Percentiles rank a stretch among this genome's conserved stretches.
These are phyloP conservation scores for Xerocomellus intermedius DNA, from an alignment of 768 basidiomycete species.

Conservation along the genomic window DNA sequence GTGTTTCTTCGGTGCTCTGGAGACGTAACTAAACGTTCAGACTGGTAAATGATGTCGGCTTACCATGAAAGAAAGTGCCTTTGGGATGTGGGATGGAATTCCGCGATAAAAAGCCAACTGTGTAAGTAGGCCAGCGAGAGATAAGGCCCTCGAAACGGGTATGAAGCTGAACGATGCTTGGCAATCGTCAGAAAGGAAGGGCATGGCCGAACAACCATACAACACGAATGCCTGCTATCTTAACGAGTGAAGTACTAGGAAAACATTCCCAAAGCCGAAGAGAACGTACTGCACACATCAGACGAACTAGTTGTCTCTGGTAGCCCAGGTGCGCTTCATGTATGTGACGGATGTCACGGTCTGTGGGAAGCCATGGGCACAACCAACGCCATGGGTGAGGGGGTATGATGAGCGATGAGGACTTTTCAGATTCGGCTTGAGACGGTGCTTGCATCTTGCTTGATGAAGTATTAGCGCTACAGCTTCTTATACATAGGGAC, in stretches of 20 bases:
- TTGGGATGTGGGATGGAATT: not conserved
- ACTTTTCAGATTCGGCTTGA: not conserved
- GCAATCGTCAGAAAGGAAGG: not conserved
- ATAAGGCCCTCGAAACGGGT: not conserved
- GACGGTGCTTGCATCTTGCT: not conserved
- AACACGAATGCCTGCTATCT: not conserved
- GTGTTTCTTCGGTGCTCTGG: not conserved
- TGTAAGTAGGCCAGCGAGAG: not conserved
- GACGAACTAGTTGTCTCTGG: not conserved
- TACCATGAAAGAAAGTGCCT: not conserved
- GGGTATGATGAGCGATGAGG: not conserved
- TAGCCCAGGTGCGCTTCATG: not conserved
- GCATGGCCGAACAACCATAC: not conserved
- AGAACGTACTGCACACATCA: not conserved
- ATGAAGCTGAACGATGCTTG: not conserved
- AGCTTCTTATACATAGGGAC: no score
- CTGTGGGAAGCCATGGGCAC: not conserved
- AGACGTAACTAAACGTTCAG: not conserved
- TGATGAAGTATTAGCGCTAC: no score
- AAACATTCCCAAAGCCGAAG: not conserved
- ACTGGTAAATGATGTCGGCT: not conserved
- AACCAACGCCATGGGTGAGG: not conserved
- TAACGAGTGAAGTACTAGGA: not conserved
- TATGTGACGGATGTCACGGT: not conserved
- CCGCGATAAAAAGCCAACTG: not conserved